phyloP scores from a whole-genome alignment of 1,284 basidiomycete genomes.

The Sphagnurus paluster region DNA sequence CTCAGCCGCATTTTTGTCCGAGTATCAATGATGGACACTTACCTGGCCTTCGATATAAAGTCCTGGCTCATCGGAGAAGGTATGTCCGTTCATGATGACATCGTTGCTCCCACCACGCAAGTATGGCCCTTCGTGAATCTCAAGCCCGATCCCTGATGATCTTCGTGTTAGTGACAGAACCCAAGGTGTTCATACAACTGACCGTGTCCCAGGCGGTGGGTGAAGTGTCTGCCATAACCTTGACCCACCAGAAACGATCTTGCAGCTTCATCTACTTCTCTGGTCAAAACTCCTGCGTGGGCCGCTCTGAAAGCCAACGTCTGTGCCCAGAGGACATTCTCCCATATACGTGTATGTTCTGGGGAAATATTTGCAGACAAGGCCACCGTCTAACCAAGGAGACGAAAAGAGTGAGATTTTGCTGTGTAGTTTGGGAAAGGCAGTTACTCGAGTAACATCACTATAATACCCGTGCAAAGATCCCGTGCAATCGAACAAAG shows the following conservation, averaged over 20 bases:
- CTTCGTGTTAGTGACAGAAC: not conserved
- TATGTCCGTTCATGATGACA: constrained; percentile 62
- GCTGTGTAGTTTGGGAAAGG: not conserved
- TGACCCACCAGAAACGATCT: constrained; percentile 47
- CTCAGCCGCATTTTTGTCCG: not conserved
- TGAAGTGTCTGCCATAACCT: constrained; percentile 67
- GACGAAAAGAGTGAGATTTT: not conserved
- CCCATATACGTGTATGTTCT: constrained; percentile 65
- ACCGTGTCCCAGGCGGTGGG: constrained; percentile 82
- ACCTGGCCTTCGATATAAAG: constrained; percentile 79
- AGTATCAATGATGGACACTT: constrained; percentile 14
- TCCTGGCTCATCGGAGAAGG: constrained; percentile 84
- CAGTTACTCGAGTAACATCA: constrained; percentile 74
- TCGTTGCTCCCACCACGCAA: constrained; percentile 66
- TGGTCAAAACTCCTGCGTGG: constrained; percentile 49
- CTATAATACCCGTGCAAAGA: constrained; percentile 72
- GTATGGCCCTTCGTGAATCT: constrained; percentile 83
- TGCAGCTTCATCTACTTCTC: constrained; percentile 67
- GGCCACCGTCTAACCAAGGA: constrained; percentile 60
- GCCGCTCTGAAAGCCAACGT: constrained; percentile 51
- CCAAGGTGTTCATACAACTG: not conserved
- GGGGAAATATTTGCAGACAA: constrained; percentile 57
- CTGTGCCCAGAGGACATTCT: constrained; percentile 68
- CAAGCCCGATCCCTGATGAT: constrained; percentile 72
- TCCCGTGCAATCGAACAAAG: constrained; percentile 79